These are phyloP conservation scores for Syzygium aqueum DNA, from an alignment of 345 rosid species.

Conservation along the genomic window DNA sequence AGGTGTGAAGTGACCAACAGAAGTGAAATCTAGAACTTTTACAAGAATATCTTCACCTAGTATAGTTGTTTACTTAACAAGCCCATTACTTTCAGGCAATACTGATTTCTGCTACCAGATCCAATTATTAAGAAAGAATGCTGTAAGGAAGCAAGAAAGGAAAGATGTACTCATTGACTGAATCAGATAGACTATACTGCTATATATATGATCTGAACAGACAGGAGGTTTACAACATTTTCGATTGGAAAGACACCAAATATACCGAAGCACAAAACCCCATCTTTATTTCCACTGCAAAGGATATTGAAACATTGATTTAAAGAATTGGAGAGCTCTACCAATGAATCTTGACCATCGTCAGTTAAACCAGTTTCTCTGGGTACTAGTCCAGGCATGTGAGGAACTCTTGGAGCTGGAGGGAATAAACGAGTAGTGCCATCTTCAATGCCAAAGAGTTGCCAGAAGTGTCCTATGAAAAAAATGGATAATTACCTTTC, in stretches of 20 bases:
- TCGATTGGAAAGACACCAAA: conserved; percentile 94
- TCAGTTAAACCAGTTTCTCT: conserved; percentile 75
- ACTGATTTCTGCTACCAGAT: neutral
- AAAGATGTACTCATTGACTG: neutral
- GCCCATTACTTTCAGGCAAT: neutral
- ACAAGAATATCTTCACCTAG: neutral
- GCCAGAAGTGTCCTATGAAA: too few species aligned
- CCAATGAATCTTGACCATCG: conserved; percentile 73
- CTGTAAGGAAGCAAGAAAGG: neutral
- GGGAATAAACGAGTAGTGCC: too few species aligned
- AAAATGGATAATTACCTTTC: too few species aligned
- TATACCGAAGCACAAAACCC: conserved; percentile 74
- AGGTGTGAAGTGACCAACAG: neutral
- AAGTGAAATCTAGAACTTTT: neutral
- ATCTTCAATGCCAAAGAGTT: too few species aligned
- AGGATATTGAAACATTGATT: conserved; percentile 79
- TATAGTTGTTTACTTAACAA: neutral
- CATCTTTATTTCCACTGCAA: conserved; percentile 88
- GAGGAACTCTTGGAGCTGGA: too few species aligned
- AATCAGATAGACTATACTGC: neutral
- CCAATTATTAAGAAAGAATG: neutral
- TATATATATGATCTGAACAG: neutral
- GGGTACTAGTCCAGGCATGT: too few species aligned
- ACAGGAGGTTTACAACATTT: conserved; percentile 60
- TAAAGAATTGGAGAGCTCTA: conserved; percentile 67